phyloP scores from a whole-genome alignment of 2,329 filamentous ascomycete genomes.

The Colletotrichum ledebouriae region DNA sequence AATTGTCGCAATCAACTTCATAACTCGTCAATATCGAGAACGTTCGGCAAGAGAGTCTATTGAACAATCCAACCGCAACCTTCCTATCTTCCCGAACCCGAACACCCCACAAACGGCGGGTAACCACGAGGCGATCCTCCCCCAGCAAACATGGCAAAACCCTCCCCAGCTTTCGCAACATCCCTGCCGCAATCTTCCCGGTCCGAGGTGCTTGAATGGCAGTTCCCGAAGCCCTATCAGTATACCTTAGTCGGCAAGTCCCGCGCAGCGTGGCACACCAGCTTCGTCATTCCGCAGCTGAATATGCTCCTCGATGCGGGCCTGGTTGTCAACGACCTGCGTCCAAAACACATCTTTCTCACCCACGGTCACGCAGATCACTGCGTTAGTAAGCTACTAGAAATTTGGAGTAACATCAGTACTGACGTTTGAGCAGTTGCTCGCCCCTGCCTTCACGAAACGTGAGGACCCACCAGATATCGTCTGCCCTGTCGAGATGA shows the following conservation, averaged over 20 bases:
- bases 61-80: background rate
- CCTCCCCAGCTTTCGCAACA: slow-evolving; percentile 53
- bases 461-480: slow-evolving; percentile 61
- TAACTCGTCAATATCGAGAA: too few species aligned
- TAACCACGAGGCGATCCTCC: background rate
- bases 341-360: slow-evolving; percentile 64
- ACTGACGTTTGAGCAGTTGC: slow-evolving; percentile 44
- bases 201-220: slow-evolving; percentile 61
- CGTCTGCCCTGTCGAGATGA: slow-evolving; percentile 59
- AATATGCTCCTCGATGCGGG: slow-evolving; percentile 64
- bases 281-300: slow-evolving; percentile 63
- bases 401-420: background rate
- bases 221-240: slow-evolving; percentile 59
- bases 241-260: slow-evolving; percentile 61
- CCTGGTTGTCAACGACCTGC: slow-evolving; percentile 58
- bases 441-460: slow-evolving; percentile 59
- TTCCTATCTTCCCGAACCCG: background rate
- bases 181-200: slow-evolving; percentile 59
- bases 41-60: too few species aligned
- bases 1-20: too few species aligned
- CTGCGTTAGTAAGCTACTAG: slow-evolving; percentile 42
- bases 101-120: slow-evolving; percentile 4
- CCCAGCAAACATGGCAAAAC: background rate
- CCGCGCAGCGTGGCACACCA: slow-evolving; percentile 65
- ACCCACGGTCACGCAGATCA: slow-evolving; percentile 65